Percentiles rank a stretch among this genome's conserved stretches.
Conservation (phyloP, 805 yeast genomes). For the Huiozyma naganishii region DNA sequence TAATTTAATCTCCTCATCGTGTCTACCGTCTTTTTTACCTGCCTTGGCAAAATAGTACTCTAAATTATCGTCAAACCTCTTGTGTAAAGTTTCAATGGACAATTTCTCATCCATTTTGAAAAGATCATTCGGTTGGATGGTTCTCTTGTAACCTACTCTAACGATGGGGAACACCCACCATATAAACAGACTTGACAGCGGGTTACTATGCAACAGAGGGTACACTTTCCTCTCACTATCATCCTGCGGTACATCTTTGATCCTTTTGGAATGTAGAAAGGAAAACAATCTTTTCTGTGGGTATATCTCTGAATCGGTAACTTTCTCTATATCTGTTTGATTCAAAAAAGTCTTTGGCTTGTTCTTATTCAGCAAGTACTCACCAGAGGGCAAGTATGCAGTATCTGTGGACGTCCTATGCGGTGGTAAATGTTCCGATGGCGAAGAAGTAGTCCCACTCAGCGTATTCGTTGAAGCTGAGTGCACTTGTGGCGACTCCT, state of each 20-base stretch:
- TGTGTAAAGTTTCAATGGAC: conserved; percentile 33
- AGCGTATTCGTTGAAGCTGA: no score
- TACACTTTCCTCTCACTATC: conserved; percentile 41
- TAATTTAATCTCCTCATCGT: conserved; percentile 21
- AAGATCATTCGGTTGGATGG: conserved; percentile 54
- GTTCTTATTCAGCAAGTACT: conserved; percentile 18
- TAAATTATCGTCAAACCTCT: conserved; percentile 29
- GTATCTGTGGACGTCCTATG: conserved; percentile 1
- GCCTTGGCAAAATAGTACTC: conserved; percentile 25
- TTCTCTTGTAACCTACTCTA: conserved; percentile 60
- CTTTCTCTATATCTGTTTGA: conserved; percentile 26
- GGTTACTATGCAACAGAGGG: conserved; percentile 37
- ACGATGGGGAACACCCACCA: conserved; percentile 62
- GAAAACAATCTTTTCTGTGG: conserved; percentile 42
- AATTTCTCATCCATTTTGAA: conserved; percentile 35
- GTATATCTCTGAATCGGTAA: conserved; percentile 25
- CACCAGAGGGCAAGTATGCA: conserved; percentile 13
- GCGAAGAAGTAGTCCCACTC: neutral
- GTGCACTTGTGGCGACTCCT: no score
- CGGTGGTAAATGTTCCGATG: conserved; percentile 8
- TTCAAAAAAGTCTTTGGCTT: conserved; percentile 25
- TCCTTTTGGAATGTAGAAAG: conserved; percentile 36
- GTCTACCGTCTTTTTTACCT: conserved; percentile 30
- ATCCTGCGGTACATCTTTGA: conserved; percentile 38
- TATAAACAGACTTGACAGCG: conserved; percentile 39